Percentiles rank a stretch among this genome's conserved stretches.
These are phyloP conservation scores for Flammula alnicola DNA, from an alignment of 1,284 basidiomycete species.

Conservation along the genomic window DNA sequence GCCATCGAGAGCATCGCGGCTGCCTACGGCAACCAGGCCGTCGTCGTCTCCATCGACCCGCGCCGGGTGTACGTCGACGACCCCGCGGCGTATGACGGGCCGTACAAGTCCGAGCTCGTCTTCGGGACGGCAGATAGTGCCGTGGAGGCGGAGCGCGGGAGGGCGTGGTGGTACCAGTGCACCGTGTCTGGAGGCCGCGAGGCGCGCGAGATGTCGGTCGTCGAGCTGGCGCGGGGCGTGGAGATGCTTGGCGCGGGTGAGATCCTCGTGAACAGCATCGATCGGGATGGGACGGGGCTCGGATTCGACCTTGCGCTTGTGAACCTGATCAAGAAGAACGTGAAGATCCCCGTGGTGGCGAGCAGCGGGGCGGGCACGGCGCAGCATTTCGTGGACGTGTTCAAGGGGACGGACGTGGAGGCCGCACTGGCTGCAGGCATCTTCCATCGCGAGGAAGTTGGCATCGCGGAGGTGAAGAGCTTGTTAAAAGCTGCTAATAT, in stretches of 20 bases:
- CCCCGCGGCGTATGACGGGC: constrained; percentile 66
- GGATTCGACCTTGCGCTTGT: constrained; percentile 94
- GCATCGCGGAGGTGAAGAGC: constrained; percentile 73
- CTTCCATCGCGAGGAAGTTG: constrained; percentile 92
- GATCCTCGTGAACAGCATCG: constrained; percentile 95
- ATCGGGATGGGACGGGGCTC: constrained; percentile 91
- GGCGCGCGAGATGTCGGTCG: constrained; percentile 86
- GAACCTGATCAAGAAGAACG: constrained; percentile 73
- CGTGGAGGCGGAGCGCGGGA: constrained; percentile 62
- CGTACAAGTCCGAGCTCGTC: constrained; percentile 72
- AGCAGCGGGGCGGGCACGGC: constrained; percentile 89
- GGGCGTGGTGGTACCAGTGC: constrained; percentile 99
- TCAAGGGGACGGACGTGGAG: constrained; percentile 80
- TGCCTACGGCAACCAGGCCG: constrained; percentile 95
- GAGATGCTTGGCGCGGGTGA: constrained; percentile 94
- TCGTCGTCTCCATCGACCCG: constrained; percentile 98
- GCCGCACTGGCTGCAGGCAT: constrained; percentile 97
- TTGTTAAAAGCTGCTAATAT: constrained; percentile 56
- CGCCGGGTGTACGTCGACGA: constrained; percentile 82
- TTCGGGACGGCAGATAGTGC: constrained; percentile 52
- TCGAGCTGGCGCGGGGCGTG: constrained; percentile 89
- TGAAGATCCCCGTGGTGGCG: constrained; percentile 93
- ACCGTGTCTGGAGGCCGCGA: constrained; percentile 95
- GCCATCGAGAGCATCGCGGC: constrained; percentile 93
- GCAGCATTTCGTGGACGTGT: constrained; percentile 89